Evolutionary conservation across 2,329 filamentous ascomycete genomes (phyloP).

Genomic region (Pyricularia pennisetigena): DNA sequence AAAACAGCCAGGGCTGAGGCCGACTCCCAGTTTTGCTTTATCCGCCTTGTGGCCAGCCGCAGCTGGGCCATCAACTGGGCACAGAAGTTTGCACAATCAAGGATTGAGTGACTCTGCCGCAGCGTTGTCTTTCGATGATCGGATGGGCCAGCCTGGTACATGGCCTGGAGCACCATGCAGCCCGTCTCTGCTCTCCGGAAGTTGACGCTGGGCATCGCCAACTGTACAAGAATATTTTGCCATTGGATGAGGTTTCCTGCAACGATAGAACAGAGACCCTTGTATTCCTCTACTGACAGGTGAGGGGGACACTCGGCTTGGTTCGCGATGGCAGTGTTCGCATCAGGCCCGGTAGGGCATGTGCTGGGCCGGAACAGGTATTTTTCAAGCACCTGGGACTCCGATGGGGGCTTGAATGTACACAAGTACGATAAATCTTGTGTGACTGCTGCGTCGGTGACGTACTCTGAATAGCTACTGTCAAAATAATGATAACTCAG

Average conservation of each 20-base stretch:
- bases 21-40: constrained; percentile 41
- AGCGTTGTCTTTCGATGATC: constrained; percentile 14
- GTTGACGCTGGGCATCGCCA: constrained; percentile 35
- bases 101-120: constrained; percentile 21
- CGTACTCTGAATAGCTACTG: neutral
- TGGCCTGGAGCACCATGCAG: constrained; percentile 36
- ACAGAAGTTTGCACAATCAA: constrained; percentile 24
- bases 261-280: constrained; percentile 36
- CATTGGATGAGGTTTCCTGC: constrained; percentile 40
- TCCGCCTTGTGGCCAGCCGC: constrained; percentile 16
- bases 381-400: neutral
- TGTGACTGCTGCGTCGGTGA: neutral
- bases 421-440: neutral
- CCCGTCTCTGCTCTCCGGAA: constrained; percentile 38
- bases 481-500: constrained; percentile 30
- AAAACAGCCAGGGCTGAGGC: constrained; percentile 17
- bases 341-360: neutral
- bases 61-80: constrained; percentile 22
- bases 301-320: constrained; percentile 35
- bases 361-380: neutral
- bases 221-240: constrained; percentile 42
- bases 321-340: constrained; percentile 42
- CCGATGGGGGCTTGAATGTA: neutral
- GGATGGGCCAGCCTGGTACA: constrained; percentile 34
- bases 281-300: constrained; percentile 44